Evolutionary conservation across 2,329 filamentous ascomycete genomes (phyloP).

Genomic region (Ceratocystis destructans): DNA sequence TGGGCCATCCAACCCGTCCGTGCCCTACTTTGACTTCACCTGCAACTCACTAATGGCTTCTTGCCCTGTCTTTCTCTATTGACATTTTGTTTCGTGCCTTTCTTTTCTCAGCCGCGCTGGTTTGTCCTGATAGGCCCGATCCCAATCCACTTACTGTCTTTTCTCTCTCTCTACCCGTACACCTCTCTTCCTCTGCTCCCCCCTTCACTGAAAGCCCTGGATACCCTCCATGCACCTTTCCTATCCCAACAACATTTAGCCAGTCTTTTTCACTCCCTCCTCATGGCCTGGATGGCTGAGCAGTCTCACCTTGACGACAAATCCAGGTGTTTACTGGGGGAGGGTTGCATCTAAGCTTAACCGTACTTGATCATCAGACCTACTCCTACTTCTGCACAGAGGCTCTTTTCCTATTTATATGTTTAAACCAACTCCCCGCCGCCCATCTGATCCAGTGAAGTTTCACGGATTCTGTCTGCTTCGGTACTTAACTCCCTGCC

Average conservation of each 20-base stretch:
- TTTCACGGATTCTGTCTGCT: background rate
- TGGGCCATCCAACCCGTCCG: constrained; percentile 1
- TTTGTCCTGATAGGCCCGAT: background rate
- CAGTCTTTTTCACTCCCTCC: background rate
- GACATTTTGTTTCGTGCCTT: background rate
- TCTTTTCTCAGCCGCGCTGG: constrained; percentile 3
- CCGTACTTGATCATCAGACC: constrained; percentile 5
- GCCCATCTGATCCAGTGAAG: background rate
- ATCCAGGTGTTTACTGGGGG: background rate
- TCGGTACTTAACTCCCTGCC: background rate
- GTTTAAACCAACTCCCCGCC: constrained; percentile 3
- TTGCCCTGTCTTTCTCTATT: background rate
- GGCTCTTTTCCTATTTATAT: constrained; percentile 7
- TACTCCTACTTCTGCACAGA: background rate
- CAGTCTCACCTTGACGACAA: background rate
- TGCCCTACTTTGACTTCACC: constrained; percentile 6
- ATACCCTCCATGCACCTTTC: background rate
- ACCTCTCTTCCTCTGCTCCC: background rate
- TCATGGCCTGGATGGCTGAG: background rate
- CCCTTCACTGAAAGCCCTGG: background rate
- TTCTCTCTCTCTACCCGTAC: background rate
- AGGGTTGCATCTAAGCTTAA: constrained; percentile 7
- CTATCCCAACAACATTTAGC: background rate
- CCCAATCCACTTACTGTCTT: background rate
- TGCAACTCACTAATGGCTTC: background rate